A percentile compares a stretch with the other conserved stretches of the same genome.
These are phyloP conservation scores for Aspergillus ostianus DNA, from an alignment of 495 filamentous ascomycete species.

Conservation along the genomic window DNA sequence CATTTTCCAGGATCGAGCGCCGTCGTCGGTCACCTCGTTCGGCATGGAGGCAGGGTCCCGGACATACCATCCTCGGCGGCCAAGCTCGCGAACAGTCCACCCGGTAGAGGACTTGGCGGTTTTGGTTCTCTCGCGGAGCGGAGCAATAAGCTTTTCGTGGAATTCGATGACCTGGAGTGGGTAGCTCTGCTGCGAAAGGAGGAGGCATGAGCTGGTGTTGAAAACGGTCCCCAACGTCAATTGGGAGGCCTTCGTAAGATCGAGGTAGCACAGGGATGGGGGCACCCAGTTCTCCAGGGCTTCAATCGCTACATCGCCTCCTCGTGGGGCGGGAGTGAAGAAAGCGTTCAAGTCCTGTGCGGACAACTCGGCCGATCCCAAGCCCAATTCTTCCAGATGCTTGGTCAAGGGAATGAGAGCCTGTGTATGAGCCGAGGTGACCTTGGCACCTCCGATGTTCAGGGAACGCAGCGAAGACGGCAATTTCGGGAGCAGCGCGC, in stretches of 20 bases:
- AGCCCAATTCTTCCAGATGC: conserved; percentile 75
- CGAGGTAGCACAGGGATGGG: conserved; percentile 72
- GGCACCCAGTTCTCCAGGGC: conserved; percentile 48
- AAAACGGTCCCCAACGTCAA: conserved; percentile 65
- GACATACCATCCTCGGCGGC: conserved; percentile 70
- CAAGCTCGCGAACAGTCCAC: conserved; percentile 69
- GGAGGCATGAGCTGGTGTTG: conserved; percentile 49
- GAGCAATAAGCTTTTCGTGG: conserved; percentile 65
- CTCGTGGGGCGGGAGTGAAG: conserved; percentile 33
- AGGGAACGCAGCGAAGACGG: conserved; percentile 69
- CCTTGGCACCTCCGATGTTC: conserved; percentile 73
- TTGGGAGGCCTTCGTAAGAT: conserved; percentile 60
- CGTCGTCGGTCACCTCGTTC: conserved; percentile 39
- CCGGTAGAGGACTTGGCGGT: conserved; percentile 52
- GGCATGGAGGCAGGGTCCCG: conserved; percentile 46
- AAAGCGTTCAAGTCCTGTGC: conserved; percentile 61
- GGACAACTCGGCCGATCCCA: conserved; percentile 66
- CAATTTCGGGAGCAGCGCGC: conserved; percentile 64
- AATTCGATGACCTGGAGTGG: conserved; percentile 82
- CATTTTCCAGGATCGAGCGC: conserved; percentile 77
- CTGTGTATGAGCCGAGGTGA: conserved; percentile 62
- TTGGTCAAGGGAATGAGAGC: conserved; percentile 69
- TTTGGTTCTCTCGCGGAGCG: conserved; percentile 52
- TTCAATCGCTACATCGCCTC: conserved; percentile 29
- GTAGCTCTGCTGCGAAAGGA: conserved; percentile 60